Base-by-base conservation (phyloP, 2,329 filamentous ascomycete species). In the Aspergillus vadensis region DNA sequence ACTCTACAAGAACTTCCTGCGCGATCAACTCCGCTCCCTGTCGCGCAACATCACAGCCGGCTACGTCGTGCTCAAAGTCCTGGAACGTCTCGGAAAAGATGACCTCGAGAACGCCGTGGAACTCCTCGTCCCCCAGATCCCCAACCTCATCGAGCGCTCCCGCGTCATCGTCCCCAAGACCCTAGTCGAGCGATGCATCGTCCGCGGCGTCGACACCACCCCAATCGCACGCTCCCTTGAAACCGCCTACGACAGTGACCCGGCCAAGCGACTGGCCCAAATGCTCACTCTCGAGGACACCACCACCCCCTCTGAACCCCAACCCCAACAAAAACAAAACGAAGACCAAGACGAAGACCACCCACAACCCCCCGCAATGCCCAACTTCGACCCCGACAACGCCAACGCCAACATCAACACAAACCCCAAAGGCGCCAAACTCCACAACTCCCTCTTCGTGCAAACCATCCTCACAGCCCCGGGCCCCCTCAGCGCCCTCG, bases 31-130 rank as follows among this genome's bases (percentile, higher is more conserved):
- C 69, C 87, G 88, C 21, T 90, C 87, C 41, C 85, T 97, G 61
- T 86, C 94, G 5, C 89, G 92, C 60, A 98, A 98, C 73, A 93
- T 96, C 69, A 90, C 93, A 52, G 92, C 95, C 5, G 90, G 88
- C 23, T 98, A 97, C 71, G 90, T 96, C 0, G 91, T 92, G 19
- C 90, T 93, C 67, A 86, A 88, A 60, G 88, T 96, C 3, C 80
- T 99, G 47, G 91, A 92, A 72, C 86, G 95, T 57, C 82, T 98
- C 10, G 89, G 91, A 74, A 93, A 91, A 72, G 92, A 97, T 61
- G 92, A 97, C 70, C 82, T 99, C 8, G 82, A 88, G 44, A 85
- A 86, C 58, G 91, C 90, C 0, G 85, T 92, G 58, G 82, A 87
- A 52, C 83, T 88, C 68, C 90, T 96, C 58, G 75, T 88, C 4